Evolutionary conservation across 176 grass and related monocot genomes (phyloP).

Genomic region (Musa troglodytarum): DNA sequence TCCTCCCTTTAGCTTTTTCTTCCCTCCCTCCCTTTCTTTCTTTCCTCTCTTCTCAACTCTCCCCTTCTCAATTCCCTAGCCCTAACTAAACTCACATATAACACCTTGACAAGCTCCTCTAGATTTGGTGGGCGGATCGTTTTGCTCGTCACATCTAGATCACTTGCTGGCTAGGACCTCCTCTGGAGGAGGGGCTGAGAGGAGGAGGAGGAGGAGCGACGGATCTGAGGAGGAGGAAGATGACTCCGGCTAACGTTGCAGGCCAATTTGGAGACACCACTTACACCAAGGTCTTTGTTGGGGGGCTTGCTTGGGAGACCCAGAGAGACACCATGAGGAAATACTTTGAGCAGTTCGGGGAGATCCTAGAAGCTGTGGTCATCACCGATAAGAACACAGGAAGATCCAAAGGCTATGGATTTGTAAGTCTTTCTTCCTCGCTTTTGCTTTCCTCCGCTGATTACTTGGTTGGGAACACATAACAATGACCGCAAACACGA

Average conservation of each 20-base stretch:
- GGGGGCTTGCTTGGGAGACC: conserved; percentile 95
- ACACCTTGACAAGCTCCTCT: neutral
- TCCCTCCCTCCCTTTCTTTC: conserved; percentile 10
- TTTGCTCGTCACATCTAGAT: neutral
- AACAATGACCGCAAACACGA: neutral
- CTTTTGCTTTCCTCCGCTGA: neutral
- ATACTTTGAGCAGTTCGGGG: conserved; percentile 99
- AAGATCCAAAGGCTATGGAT: conserved; percentile 99
- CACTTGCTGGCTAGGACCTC: neutral
- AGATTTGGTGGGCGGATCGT: neutral
- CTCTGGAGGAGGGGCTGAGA: neutral
- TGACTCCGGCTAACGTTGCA: conserved; percentile 40
- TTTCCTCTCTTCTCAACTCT: conserved; percentile 2
- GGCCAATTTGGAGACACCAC: conserved; percentile 98
- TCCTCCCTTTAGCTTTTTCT: conserved; percentile 23
- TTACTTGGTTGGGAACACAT: neutral
- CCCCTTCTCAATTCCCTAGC: conserved; percentile 24
- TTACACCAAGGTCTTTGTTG: conserved; percentile 98
- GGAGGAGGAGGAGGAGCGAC: conserved; percentile 9
- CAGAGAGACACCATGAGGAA: conserved; percentile 98
- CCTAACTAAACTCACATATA: conserved; percentile 23
- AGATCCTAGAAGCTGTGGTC: conserved; percentile 94
- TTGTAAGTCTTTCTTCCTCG: conserved; percentile 40
- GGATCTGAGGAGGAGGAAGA: conserved; percentile 7
- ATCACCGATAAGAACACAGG: conserved; percentile 99